These are phyloP conservation scores for Marchantia polymorpha DNA, from an alignment of 225 moss, liverwort and hornwort genomes.

Conservation along the genomic window DNA sequence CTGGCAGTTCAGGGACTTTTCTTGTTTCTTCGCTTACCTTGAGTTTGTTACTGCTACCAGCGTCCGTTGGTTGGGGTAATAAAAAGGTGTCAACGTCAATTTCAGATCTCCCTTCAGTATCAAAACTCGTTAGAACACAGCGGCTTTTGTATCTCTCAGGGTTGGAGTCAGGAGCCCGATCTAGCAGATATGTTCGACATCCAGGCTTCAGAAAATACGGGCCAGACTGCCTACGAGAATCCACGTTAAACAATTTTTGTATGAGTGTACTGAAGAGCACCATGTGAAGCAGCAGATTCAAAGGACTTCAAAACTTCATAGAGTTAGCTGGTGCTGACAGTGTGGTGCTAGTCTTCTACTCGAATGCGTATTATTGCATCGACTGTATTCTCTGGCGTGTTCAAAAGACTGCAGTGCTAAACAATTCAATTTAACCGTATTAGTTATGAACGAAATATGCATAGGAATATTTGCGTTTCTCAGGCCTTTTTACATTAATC, in stretches of 20 bases:
- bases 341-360: too few relatives aligned
- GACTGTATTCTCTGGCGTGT: too few relatives aligned
- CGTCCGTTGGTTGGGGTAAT: not conserved
- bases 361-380: too few relatives aligned
- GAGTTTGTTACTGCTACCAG: not conserved
- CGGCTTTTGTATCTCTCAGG: slow-evolving; percentile 24
- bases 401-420: too few relatives aligned
- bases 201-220: slow-evolving; percentile 32
- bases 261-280: too few relatives aligned
- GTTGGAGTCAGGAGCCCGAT: slow-evolving; percentile 12
- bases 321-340: too few relatives aligned
- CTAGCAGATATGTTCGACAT: slow-evolving; percentile 34
- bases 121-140: slow-evolving; percentile 28
- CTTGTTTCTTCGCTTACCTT: not conserved
- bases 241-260: not conserved
- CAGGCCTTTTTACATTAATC: too few relatives aligned
- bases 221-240: slow-evolving; percentile 35
- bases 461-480: too few relatives aligned
- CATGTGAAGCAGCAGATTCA: too few relatives aligned
- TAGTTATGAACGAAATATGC: too few relatives aligned
- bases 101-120: slow-evolving; percentile 10
- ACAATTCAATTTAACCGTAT: too few relatives aligned
- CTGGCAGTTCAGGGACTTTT: not conserved
- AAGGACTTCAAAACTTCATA: too few relatives aligned
- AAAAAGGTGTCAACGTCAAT: slow-evolving; percentile 36